Evolutionary conservation across 2,329 filamentous ascomycete species (phyloP), one percentile per base, ranked within the genome.

Genomic region (Neoarthrinium moseri): DNA sequence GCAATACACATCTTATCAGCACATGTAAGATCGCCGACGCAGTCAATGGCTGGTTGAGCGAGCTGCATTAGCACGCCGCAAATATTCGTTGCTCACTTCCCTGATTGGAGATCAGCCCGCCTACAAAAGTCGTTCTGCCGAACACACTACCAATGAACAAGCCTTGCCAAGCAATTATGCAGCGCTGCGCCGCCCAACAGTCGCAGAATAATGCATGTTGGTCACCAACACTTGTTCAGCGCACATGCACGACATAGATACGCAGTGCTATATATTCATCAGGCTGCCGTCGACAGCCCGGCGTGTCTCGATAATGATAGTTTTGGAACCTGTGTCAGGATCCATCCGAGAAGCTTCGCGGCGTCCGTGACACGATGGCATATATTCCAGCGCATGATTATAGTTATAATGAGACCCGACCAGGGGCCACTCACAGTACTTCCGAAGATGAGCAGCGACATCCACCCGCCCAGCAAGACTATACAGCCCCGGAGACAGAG

Each of bases 301-400:
- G 33, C 17, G 20, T 11, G 22, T 17, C 33, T 20, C 15, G 15
- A 20, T 20, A 20, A 20, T 13, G n/a, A n/a, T 13, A 35, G n/a
- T 35, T 35, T 11, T 35, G 22, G 33, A 20, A 35, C 33, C 22
- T 18, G 15, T 18, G 22, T 21, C 33, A 7, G n/a, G 22, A 11
- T 35, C 33, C 17, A 15, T 13, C 20, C 22, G 15, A 20, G 22
- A 35, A 6, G n/a, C 22, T 10, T 17, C 32, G 12, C 15, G 11
- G 7, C 7, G 6, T 18, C 22, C 32, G 15, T 34, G 8, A 17
- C 32, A 5, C n/a, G n/a, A 46, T 46, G 43, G 43, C 43, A 18
- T 46, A 39, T 30, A 17, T 35, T 34, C 26, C 43, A 21, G 26
- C 40, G 11, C 21, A 46, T 18, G 27, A 39, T 12, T 29, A 34